A percentile compares a stretch with the other conserved stretches of the same genome.
Evolutionary conservation across 768 basidiomycete species (phyloP).

Genomic region (Termitomyces sp.): DNA sequence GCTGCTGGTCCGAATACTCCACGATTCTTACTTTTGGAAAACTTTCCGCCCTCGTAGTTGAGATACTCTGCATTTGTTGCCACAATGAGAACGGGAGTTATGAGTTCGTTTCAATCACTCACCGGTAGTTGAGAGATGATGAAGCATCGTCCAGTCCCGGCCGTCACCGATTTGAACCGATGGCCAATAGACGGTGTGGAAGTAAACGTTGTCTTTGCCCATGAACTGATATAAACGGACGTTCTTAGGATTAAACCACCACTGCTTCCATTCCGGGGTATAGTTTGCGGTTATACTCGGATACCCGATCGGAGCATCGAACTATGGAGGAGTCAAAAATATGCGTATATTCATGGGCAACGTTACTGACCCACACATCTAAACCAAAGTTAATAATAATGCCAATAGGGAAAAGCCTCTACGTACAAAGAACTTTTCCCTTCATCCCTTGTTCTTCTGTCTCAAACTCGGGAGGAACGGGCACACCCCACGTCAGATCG

Average conservation of each 20-base stretch:
- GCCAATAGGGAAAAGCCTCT: neutral
- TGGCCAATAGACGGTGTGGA: slow-evolving; percentile 96
- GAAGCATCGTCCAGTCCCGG: slow-evolving; percentile 88
- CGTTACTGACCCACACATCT: slow-evolving; percentile 88
- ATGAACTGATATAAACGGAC: slow-evolving; percentile 97
- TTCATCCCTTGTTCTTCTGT: slow-evolving; percentile 81
- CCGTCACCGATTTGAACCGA: slow-evolving; percentile 87
- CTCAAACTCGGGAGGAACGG: slow-evolving; percentile 61
- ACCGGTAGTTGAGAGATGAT: slow-evolving; percentile 96
- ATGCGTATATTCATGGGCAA: neutral
- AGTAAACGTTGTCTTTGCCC: slow-evolving; percentile 99
- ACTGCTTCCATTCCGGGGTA: slow-evolving; percentile 90
- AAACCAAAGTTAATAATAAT: slow-evolving; percentile 7
- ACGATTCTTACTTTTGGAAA: slow-evolving; percentile 95
- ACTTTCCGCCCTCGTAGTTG: slow-evolving; percentile 98
- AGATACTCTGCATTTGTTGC: slow-evolving; percentile 61
- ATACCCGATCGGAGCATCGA: slow-evolving; percentile 96
- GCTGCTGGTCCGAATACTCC: slow-evolving; percentile 97
- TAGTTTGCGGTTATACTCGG: slow-evolving; percentile 96
- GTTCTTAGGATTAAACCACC: slow-evolving; percentile 93
- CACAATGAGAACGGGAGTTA: neutral
- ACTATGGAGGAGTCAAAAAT: slow-evolving; percentile 47
- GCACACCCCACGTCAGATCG: slow-evolving; percentile 95
- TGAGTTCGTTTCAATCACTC: slow-evolving; percentile 15
- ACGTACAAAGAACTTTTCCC: slow-evolving; percentile 93